A percentile compares a stretch with the other conserved stretches of the same genome.
Conservation (phyloP, 495 filamentous ascomycete genomes). For the Hypoxylon intermedium region DNA sequence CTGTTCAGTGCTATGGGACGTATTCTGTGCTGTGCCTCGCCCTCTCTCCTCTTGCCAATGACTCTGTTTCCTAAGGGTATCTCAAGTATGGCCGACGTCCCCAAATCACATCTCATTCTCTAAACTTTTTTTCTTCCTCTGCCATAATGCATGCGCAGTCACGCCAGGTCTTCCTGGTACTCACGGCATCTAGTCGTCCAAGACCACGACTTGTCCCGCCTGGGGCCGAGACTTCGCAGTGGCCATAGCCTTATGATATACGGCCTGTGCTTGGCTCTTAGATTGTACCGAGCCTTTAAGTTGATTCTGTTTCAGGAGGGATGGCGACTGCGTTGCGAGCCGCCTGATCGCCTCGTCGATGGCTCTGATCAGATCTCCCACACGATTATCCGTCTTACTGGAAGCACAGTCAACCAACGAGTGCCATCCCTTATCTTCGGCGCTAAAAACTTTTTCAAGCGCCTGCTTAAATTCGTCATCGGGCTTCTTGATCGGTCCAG, state of each 20-base stretch:
- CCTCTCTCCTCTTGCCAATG: constrained; percentile 8
- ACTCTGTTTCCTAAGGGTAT: constrained; percentile 37
- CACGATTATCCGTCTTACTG: constrained; percentile 41
- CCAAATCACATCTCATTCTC: constrained; percentile 36
- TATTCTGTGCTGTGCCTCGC: not conserved
- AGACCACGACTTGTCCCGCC: constrained; percentile 30
- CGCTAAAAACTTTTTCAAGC: constrained; percentile 49
- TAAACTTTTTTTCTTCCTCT: constrained; percentile 10
- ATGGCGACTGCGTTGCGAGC: constrained; percentile 34
- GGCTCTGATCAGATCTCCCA: constrained; percentile 45
- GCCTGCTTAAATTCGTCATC: constrained; percentile 53
- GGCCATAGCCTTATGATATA: constrained; percentile 35
- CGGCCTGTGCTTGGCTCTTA: constrained; percentile 25
- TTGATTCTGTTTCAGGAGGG: constrained; percentile 32
- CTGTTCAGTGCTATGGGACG: not conserved
- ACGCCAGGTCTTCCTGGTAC: not conserved
- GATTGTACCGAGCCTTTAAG: constrained; percentile 17
- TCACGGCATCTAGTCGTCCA: constrained; percentile 34
- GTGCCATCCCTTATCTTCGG: constrained; percentile 41
- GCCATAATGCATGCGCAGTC: too few relatives aligned
- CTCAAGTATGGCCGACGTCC: constrained; percentile 35
- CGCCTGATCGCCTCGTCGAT: constrained; percentile 41
- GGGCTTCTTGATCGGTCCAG: constrained; percentile 14
- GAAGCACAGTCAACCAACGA: constrained; percentile 45
- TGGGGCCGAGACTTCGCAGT: constrained; percentile 30